Conservation (phyloP, 352 stramenopile genomes). For the Poterioochromonas sp. region DNA sequence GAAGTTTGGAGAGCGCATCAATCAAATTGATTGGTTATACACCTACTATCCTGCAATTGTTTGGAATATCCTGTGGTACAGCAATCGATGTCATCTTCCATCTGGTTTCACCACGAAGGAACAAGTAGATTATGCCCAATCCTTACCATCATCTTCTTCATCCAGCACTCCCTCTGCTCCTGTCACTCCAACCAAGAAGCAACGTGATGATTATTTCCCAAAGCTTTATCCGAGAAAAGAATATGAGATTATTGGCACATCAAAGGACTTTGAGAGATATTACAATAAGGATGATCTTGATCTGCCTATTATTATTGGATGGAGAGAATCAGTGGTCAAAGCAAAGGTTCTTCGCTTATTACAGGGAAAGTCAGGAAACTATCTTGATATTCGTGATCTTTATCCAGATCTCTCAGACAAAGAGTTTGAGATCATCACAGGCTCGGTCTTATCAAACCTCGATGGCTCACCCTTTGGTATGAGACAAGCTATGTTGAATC, state of each 20-base stretch:
- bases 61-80: constrained; percentile 26
- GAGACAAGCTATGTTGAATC: not conserved
- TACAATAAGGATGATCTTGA: not conserved
- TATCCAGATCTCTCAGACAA: not conserved
- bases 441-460: not conserved
- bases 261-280: too few relatives aligned
- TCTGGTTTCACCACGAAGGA: not conserved
- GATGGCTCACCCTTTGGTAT: constrained; percentile 11
- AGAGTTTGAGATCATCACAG: not conserved
- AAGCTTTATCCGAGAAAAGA: not conserved
- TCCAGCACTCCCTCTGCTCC: not conserved
- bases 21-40: not conserved
- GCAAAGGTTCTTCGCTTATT: not conserved
- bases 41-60: not conserved
- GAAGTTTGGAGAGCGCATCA: not conserved
- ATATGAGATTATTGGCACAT: too few relatives aligned
- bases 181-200: not conserved
- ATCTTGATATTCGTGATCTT: not conserved
- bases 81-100: not conserved
- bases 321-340: not conserved
- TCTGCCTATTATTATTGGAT: constrained; percentile 3
- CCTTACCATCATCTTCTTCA: not conserved
- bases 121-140: not conserved
- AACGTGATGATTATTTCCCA: too few relatives aligned
- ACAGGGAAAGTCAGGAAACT: not conserved